These are phyloP conservation scores for Alternaria incomplexa DNA, from an alignment of 2,329 filamentous ascomycete species.

Conservation along the genomic window DNA sequence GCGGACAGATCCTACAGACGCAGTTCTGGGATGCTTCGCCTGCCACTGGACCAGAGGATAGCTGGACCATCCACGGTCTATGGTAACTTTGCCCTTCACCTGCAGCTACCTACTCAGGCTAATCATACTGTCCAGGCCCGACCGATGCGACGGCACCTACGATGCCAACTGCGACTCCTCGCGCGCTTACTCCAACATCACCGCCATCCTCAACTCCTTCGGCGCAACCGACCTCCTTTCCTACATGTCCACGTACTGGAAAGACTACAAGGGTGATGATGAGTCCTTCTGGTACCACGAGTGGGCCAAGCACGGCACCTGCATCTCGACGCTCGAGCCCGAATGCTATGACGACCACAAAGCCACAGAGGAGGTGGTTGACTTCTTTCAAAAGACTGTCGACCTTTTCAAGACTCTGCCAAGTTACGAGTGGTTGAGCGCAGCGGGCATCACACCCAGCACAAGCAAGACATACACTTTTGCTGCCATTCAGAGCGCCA, in stretches of 20 bases:
- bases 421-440: constrained; percentile 67
- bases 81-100: constrained; percentile 52
- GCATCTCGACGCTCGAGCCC: constrained; percentile 71
- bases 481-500: constrained; percentile 64
- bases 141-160: constrained; percentile 71
- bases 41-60: constrained; percentile 68
- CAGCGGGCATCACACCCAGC: constrained; percentile 66
- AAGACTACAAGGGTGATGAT: constrained; percentile 69
- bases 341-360: constrained; percentile 66
- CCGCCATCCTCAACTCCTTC: constrained; percentile 63
- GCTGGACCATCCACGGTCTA: constrained; percentile 77
- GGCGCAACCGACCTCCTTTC: constrained; percentile 63
- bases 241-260: constrained; percentile 76
- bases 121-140: constrained; percentile 44
- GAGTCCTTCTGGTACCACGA: constrained; percentile 73
- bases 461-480: constrained; percentile 64
- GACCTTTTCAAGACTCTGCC: constrained; percentile 70
- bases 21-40: constrained; percentile 79
- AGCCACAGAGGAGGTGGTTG: constrained; percentile 68
- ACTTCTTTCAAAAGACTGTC: constrained; percentile 72
- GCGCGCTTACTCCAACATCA: constrained; percentile 70
- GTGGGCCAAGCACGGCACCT: constrained; percentile 76
- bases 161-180: constrained; percentile 68
- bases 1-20: constrained; percentile 73
- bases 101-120: neutral